A percentile compares a stretch with the other conserved stretches of the same genome.
These are phyloP conservation scores for Aspergillus tanneri DNA, from an alignment of 2,329 filamentous ascomycete species.

Conservation along the genomic window DNA sequence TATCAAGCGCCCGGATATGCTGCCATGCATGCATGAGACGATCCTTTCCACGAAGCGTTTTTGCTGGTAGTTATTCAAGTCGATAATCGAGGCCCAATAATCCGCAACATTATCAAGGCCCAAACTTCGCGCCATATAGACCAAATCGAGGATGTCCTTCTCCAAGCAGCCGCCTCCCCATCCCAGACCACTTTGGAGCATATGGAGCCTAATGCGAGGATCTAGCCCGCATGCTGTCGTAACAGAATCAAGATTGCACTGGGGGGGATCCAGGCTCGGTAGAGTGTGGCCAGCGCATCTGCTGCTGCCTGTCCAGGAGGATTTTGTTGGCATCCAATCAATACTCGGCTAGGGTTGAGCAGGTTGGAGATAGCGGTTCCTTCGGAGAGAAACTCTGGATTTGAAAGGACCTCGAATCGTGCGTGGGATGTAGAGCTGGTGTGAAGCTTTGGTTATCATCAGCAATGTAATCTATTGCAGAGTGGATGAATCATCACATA, in stretches of 20 bases:
- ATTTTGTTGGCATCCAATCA: slow-evolving; percentile 69
- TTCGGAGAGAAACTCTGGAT: slow-evolving; percentile 77
- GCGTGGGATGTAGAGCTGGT: slow-evolving; percentile 44
- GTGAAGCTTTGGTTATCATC: slow-evolving; percentile 43
- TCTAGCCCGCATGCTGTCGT: slow-evolving; percentile 67
- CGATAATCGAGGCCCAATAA: slow-evolving; percentile 72
- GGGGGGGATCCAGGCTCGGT: slow-evolving; percentile 67
- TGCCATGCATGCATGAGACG: slow-evolving; percentile 66
- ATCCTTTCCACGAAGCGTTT: slow-evolving; percentile 66
- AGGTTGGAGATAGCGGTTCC: slow-evolving; percentile 73
- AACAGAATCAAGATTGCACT: slow-evolving; percentile 69
- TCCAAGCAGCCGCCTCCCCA: slow-evolving; percentile 80
- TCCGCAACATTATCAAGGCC: slow-evolving; percentile 68
- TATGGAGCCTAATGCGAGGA: slow-evolving; percentile 67
- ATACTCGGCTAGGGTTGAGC: slow-evolving; percentile 67
- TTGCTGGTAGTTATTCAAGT: slow-evolving; percentile 74
- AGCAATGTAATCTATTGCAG: slow-evolving; percentile 12
- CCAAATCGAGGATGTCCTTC: slow-evolving; percentile 72
- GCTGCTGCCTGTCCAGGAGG: slow-evolving; percentile 61
- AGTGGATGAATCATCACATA: slow-evolving; percentile 41
- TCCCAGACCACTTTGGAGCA: slow-evolving; percentile 70
- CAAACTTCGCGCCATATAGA: slow-evolving; percentile 70
- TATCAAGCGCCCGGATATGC: slow-evolving; percentile 69
- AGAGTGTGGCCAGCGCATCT: slow-evolving; percentile 62
- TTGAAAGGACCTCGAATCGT: slow-evolving; percentile 73